phyloP scores from a whole-genome alignment of 1,284 basidiomycete genomes.

The Irpex sp. region DNA sequence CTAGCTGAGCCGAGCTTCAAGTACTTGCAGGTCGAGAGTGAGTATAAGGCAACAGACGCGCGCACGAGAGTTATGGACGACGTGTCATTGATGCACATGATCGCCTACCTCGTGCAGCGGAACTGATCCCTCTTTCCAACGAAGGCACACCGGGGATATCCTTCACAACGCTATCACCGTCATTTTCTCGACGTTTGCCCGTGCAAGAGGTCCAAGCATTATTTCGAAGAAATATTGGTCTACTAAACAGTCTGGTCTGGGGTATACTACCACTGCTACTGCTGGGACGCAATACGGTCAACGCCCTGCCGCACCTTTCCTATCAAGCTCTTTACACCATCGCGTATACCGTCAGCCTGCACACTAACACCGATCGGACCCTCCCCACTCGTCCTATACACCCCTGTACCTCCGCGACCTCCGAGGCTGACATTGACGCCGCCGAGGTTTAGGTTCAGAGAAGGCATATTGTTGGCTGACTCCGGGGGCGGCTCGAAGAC shows the following conservation, averaged over 20 bases:
- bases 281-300: constrained; percentile 51
- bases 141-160: background rate
- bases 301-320: constrained; percentile 88
- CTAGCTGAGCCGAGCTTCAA: constrained; percentile 5
- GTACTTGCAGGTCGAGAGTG: constrained; percentile 1
- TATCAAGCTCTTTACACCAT: constrained; percentile 82
- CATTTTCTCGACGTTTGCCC: constrained; percentile 13
- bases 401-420: constrained; percentile 75
- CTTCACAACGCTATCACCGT: constrained; percentile 6
- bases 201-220: background rate
- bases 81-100: constrained; percentile 18
- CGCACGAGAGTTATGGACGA: constrained; percentile 11
- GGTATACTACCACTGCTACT: constrained; percentile 5
- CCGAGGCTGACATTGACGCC: constrained; percentile 89
- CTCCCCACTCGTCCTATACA: constrained; percentile 77
- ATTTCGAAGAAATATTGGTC: too few species aligned
- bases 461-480: constrained; percentile 61
- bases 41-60: constrained; percentile 4
- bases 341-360: constrained; percentile 79
- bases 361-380: constrained; percentile 51
- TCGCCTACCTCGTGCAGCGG: background rate
- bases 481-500: constrained; percentile 72
- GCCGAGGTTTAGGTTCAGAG: constrained; percentile 86
- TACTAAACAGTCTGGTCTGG: too few species aligned
- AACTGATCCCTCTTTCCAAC: background rate